Base-by-base conservation (phyloP, 495 filamentous ascomycete genomes). In the Xanthoparmelia taractica region DNA sequence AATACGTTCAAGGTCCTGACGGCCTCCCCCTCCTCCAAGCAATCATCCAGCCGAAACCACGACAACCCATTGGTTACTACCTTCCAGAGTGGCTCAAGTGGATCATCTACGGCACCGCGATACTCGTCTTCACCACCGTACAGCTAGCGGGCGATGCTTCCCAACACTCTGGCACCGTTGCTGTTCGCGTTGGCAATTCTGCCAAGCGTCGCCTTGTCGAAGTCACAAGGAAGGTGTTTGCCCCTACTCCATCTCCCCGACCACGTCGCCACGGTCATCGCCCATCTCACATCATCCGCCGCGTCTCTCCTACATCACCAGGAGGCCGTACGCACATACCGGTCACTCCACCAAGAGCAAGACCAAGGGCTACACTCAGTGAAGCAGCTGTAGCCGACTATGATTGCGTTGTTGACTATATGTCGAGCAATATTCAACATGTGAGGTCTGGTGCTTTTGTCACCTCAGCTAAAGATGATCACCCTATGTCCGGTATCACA, bases 181-280 rank as follows among this genome's bases (percentile, higher is more conserved):
- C 58, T 45, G 58, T 60, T 17, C 40, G 33, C 15, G 29, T 60
- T 17, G 57, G 36, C 17, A 25, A 15, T 29, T 36, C 58, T 50
- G 58, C 58, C 41, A 60, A 60, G 33, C 58, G 58, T 34, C 58
- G 58, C 45, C 58, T 60, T 48, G 48, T 52, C 27, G 25, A 52
- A 31, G n/a, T 60, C 25, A 45, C 58, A 34, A 15, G 7, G 10
- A 50, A n/a, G 12, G 13, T 25, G 17, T 27, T 23, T 31, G 45
- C n/a, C n/a, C 43, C 38, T 47, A 15, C 25, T 36, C 41, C 58
- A 36, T 20, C 31, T 34, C 29, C 41, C 29, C 41, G 31, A 50
- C 12, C 29, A 11, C 45, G 8, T 50, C 58, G 41, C 58, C 58
- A 12, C 43, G 5, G 50, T 23, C 57, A 3, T 29, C 48, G 48